Evolutionary conservation across 2,329 filamentous ascomycete genomes (phyloP).

Genomic region (Colletotrichum caudatum): DNA sequence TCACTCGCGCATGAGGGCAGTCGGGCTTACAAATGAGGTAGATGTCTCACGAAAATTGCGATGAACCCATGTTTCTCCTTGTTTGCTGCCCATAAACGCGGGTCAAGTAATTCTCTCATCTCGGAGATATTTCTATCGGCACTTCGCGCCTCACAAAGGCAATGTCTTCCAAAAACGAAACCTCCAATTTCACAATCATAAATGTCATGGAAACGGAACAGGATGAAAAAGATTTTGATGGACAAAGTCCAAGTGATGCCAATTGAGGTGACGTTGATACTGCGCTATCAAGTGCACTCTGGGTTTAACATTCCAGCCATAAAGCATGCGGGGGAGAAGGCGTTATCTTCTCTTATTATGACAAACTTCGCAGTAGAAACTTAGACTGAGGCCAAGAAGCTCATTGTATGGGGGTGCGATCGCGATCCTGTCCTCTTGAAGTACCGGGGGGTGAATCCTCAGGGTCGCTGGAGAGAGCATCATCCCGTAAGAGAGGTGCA

Average conservation of each 20-base stretch:
- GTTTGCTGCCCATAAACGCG: no score
- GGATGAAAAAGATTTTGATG: no score
- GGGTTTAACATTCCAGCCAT: not conserved
- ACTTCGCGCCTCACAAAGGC: no score
- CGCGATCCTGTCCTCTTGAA: not conserved
- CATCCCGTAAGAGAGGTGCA: constrained; percentile 17
- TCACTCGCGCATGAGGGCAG: no score
- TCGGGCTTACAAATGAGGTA: not conserved
- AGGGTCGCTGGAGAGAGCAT: not conserved
- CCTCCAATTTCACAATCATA: no score
- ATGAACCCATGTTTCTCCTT: no score
- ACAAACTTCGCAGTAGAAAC: not conserved
- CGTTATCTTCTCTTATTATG: not conserved
- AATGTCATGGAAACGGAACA: no score
- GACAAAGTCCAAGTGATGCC: no score
- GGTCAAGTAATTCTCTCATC: no score
- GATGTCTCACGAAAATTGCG: not conserved
- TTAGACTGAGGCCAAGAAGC: not conserved
- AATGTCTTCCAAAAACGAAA: no score
- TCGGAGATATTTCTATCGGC: no score
- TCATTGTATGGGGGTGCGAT: not conserved
- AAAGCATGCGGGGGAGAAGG: not conserved
- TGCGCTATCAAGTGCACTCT: not conserved
- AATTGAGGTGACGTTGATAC: not conserved
- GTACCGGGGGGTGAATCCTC: not conserved